Evolutionary conservation across 352 stramenopile genomes (phyloP).

Genomic region (Globisporangium barbulae): DNA sequence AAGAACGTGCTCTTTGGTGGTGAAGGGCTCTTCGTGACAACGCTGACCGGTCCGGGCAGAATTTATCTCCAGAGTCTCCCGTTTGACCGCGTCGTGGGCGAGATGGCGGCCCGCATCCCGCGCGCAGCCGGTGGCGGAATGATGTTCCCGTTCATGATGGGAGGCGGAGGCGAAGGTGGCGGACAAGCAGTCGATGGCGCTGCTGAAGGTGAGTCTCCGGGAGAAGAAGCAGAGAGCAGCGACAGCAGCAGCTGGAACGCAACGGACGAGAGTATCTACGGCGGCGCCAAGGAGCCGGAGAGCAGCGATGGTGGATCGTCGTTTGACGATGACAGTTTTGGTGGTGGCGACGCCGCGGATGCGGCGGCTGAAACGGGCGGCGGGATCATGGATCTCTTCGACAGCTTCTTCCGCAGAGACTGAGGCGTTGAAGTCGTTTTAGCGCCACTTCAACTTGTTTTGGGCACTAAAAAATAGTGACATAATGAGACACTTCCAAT

Average conservation of each 20-base stretch:
- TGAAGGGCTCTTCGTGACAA: conserved; percentile 93
- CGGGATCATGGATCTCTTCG: conserved; percentile 59
- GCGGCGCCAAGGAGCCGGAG: conserved; percentile 9
- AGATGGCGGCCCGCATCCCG: conserved; percentile 89
- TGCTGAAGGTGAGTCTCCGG: conserved; percentile 15
- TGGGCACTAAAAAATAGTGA: too few relatives aligned
- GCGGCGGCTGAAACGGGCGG: conserved; percentile 22
- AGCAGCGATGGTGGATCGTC: conserved; percentile 18
- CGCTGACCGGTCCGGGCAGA: conserved; percentile 86
- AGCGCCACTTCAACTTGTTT: not conserved
- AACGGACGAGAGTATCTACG: conserved; percentile 54
- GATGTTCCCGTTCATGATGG: conserved; percentile 86
- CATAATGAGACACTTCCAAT: too few relatives aligned
- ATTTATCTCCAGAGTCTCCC: conserved; percentile 92
- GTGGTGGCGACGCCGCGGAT: conserved; percentile 18
- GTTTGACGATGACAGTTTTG: conserved; percentile 18
- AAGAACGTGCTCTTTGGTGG: conserved; percentile 95
- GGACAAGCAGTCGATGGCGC: conserved; percentile 10
- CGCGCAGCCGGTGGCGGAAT: conserved; percentile 70
- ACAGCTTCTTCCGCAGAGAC: conserved; percentile 48
- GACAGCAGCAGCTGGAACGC: conserved; percentile 29
- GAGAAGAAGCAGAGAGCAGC: conserved; percentile 9
- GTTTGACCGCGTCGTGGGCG: conserved; percentile 90
- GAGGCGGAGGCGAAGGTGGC: conserved; percentile 31
- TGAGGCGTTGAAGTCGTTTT: conserved; percentile 9